Base-by-base conservation (phyloP, 345 rosid species). In the Boechera divaricarpa region DNA sequence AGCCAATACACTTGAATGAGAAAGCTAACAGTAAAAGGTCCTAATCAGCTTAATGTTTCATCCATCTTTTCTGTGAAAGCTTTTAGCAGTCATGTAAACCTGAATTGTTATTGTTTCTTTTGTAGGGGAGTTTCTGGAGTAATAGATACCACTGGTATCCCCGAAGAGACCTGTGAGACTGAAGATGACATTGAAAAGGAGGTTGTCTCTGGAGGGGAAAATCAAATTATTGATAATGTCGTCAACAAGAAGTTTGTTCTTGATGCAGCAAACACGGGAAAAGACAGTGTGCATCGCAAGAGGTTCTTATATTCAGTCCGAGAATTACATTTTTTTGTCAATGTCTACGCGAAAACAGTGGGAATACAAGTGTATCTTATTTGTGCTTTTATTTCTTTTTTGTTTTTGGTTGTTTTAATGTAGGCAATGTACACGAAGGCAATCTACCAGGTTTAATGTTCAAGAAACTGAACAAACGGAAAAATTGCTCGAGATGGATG, bases 11-110 rank as follows among this genome's bases (percentile, higher is more conserved):
- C 35, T 16, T 65, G 29, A 72, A 69, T 61, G 87, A 82, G 78
- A 80, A 78, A 45, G 60, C 67, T 60, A 79, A 78, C n/a, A 76
- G 64, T 55, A 85, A 59, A 72, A 86, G 91, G 94, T 79, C 41
- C 21, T n/a, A 3, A 31, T 57, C 72, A 49, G 72, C 62, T 58
- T 51, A 18, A 51, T 48, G 7, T 10, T 52, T 33, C 7, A 18
- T 79, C 18, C 29, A 52, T 60, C 33, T 39, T 48, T 65, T 16
- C 64, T 59, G 26, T 53, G 35, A 54, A 66, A 57, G 55, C 55
- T 31, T 42, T 60, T 72, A 32, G 38, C 63, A 49, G 32, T 48
- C 45, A 39, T 31, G 42, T 51, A n/a, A 58, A 38, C 53, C 64
- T 52, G 51, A 72, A 26, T 45, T 52, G 29, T 28, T 28, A 60